A percentile compares a stretch with the other conserved stretches of the same genome.
These are phyloP conservation scores for Candida xiaguanensis DNA, from an alignment of 805 yeast genomes.

Conservation along the genomic window DNA sequence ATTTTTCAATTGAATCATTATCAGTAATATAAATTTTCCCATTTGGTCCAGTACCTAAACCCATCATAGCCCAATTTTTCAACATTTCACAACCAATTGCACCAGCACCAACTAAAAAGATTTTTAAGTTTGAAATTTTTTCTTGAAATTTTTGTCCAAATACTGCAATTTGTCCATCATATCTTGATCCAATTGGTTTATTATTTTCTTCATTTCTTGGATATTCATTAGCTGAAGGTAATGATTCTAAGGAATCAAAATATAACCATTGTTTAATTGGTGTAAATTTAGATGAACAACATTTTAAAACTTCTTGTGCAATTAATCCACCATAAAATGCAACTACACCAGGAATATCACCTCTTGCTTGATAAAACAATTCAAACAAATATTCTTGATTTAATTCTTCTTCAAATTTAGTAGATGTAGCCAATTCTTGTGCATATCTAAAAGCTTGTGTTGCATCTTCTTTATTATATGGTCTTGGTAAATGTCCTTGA, in stretches of 20 bases:
- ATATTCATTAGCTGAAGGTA: constrained; percentile 58
- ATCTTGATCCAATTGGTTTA: constrained; percentile 74
- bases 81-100: constrained; percentile 99
- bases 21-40: constrained; percentile 88
- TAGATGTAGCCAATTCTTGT: constrained; percentile 53
- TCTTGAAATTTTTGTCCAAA: constrained; percentile 80
- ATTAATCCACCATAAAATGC: constrained; percentile 92
- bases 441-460: constrained; percentile 58
- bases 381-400: constrained; percentile 66
- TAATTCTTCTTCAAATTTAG: constrained; percentile 49
- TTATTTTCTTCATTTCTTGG: constrained; percentile 70
- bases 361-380: constrained; percentile 79
- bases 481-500: constrained; percentile 67
- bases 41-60: constrained; percentile 85
- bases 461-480: constrained; percentile 74
- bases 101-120: constrained; percentile 94
- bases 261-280: constrained; percentile 91
- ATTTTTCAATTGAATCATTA: constrained; percentile 91
- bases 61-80: constrained; percentile 97
- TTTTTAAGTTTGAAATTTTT: constrained; percentile 67
- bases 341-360: constrained; percentile 85
- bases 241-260: constrained; percentile 89
- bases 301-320: constrained; percentile 95
- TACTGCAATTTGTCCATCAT: constrained; percentile 94
- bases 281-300: constrained; percentile 91